These are phyloP conservation scores for Tricholoma sp. DNA, from an alignment of 768 basidiomycete species.

Conservation along the genomic window DNA sequence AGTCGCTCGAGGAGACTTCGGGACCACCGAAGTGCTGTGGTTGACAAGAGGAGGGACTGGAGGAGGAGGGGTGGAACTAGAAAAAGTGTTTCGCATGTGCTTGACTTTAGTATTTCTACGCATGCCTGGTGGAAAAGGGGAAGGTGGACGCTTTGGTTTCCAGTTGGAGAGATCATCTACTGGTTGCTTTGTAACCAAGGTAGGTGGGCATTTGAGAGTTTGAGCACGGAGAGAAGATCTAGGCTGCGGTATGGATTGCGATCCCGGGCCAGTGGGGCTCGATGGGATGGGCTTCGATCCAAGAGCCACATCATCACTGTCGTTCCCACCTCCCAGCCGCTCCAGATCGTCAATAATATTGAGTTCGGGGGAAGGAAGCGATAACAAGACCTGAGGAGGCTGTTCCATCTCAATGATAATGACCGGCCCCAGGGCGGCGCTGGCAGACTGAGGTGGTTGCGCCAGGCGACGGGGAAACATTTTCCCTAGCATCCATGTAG, in stretches of 20 bases:
- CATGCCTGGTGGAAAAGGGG: constrained; percentile 8
- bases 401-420: background rate
- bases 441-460: constrained; percentile 2
- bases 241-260: background rate
- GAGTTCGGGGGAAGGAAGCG: constrained; percentile 11
- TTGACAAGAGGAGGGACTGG: background rate
- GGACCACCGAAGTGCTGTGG: background rate
- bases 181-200: background rate
- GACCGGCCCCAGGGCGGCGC: background rate
- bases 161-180: constrained; percentile 7
- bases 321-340: background rate
- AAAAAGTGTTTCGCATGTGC: constrained; percentile 2
- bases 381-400: constrained; percentile 10
- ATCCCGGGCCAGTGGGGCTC: background rate
- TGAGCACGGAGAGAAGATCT: background rate
- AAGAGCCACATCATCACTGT: background rate
- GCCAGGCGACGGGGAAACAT: constrained; percentile 13
- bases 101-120: constrained; percentile 5
- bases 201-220: background rate
- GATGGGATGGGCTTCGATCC: background rate
- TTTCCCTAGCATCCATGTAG: constrained; percentile 10
- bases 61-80: background rate
- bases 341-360: background rate
- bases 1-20: background rate
- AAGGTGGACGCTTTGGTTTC: constrained; percentile 16